phyloP scores from a whole-genome alignment of 2,329 filamentous ascomycete species.

The Geosmithia flava region DNA sequence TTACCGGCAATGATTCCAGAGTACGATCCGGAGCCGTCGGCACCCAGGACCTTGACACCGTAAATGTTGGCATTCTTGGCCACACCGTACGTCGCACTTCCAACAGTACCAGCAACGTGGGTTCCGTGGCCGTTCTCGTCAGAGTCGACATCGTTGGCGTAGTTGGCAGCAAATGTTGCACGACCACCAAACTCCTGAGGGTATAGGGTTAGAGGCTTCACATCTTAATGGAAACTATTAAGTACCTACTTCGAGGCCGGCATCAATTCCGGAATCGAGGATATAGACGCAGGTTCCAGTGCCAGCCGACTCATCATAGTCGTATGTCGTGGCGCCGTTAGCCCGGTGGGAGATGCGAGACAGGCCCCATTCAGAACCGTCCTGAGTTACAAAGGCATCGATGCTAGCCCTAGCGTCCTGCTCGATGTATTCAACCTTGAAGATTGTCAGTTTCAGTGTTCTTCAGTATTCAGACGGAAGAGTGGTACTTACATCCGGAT shows the following conservation, averaged over 20 bases:
- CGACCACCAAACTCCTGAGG: slow-evolving; percentile 11
- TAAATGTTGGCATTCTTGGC: slow-evolving; percentile 39
- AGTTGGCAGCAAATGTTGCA: slow-evolving; percentile 4
- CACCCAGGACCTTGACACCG: slow-evolving; percentile 40
- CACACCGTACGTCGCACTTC: slow-evolving; percentile 30
- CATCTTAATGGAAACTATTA: background rate
- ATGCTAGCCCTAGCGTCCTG: slow-evolving; percentile 16
- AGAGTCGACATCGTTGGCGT: slow-evolving; percentile 5
- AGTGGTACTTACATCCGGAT: slow-evolving; percentile 5
- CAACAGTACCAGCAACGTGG: slow-evolving; percentile 37
- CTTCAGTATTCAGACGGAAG: background rate
- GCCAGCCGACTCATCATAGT: slow-evolving; percentile 9
- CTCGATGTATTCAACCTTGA: slow-evolving; percentile 20
- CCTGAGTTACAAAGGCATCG: slow-evolving; percentile 5
- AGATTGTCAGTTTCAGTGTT: background rate
- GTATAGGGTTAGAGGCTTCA: background rate
- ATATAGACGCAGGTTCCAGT: slow-evolving; percentile 12
- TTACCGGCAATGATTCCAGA: slow-evolving; percentile 9
- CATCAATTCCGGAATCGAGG: slow-evolving; percentile 13
- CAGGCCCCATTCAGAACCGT: slow-evolving; percentile 8
- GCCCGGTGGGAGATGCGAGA: slow-evolving; percentile 8
- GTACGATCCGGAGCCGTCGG: slow-evolving; percentile 6
- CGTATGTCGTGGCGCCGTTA: slow-evolving; percentile 6
- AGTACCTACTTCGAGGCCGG: slow-evolving; percentile 11
- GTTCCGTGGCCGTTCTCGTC: slow-evolving; percentile 23